Conservation (phyloP, 2,329 filamentous ascomycete genomes). For the Reticulascus tulasneorum region DNA sequence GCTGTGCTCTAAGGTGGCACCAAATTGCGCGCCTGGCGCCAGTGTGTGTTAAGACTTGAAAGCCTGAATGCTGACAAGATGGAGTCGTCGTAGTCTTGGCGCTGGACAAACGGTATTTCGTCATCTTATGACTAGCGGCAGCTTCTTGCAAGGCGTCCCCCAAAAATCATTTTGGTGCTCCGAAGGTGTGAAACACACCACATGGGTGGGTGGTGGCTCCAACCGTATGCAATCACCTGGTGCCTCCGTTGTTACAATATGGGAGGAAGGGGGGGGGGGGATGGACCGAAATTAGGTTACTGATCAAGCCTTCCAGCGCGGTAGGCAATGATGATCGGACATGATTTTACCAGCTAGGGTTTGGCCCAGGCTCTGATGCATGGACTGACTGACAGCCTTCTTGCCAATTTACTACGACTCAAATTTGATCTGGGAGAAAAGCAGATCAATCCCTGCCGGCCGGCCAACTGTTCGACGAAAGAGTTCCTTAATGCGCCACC, state of each 20-base stretch:
- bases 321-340: no score
- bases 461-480: neutral
- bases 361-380: no score
- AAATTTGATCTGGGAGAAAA: neutral
- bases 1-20: conserved; percentile 5
- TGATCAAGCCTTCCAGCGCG: no score
- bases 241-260: conserved; percentile 1
- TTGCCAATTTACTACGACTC: no score
- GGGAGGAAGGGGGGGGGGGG: conserved; percentile 6
- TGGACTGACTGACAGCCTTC: no score
- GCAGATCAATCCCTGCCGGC: neutral
- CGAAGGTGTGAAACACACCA: neutral
- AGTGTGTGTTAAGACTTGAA: conserved; percentile 1
- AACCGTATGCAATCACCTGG: no score
- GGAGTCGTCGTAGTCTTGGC: neutral
- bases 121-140: conserved; percentile 7
- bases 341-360: no score
- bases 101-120: conserved; percentile 11
- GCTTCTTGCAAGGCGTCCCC: conserved; percentile 3
- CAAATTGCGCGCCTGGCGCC: conserved; percentile 5
- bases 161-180: neutral
- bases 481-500: neutral
- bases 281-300: no score
- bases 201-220: no score
- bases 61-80: conserved; percentile 2